phyloP scores from a whole-genome alignment of 2,329 filamentous ascomycete species.

The Claviceps digitariae region DNA sequence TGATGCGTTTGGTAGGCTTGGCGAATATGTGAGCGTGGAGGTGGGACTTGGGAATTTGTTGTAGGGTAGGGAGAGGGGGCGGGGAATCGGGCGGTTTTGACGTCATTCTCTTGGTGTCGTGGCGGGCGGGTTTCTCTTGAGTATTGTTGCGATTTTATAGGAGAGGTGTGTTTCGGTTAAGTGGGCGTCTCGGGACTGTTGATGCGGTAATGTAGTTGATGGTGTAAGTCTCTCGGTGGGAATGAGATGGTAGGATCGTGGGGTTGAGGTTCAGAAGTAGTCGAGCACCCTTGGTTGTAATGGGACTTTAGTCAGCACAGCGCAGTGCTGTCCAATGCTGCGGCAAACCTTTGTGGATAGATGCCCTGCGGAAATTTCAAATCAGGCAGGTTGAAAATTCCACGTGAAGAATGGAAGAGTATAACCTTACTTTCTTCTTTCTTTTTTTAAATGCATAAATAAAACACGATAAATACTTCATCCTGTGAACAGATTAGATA shows the following conservation, averaged over 20 bases:
- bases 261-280: background rate
- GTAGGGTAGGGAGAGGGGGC: constrained; percentile 21
- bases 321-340: background rate
- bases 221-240: background rate
- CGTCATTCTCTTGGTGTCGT: background rate
- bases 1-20: constrained; percentile 64
- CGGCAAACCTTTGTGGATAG: background rate
- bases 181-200: background rate
- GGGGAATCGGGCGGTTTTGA: constrained; percentile 6
- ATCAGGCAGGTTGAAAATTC: too few relatives aligned
- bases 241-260: background rate
- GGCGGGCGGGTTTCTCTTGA: background rate
- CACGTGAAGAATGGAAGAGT: too few relatives aligned
- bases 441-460: too few relatives aligned
- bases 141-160: background rate
- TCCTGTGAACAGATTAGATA: too few relatives aligned
- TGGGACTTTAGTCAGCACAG: constrained; percentile 1
- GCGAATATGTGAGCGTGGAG: constrained; percentile 39
- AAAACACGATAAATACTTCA: background rate
- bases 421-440: too few relatives aligned
- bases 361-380: background rate
- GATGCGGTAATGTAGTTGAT: too few relatives aligned
- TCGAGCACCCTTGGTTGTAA: background rate
- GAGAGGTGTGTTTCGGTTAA: too few relatives aligned
- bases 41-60: constrained; percentile 33